Evolutionary conservation across 2,329 filamentous ascomycete genomes (phyloP).

Genomic region (Polytolypa hystricis): DNA sequence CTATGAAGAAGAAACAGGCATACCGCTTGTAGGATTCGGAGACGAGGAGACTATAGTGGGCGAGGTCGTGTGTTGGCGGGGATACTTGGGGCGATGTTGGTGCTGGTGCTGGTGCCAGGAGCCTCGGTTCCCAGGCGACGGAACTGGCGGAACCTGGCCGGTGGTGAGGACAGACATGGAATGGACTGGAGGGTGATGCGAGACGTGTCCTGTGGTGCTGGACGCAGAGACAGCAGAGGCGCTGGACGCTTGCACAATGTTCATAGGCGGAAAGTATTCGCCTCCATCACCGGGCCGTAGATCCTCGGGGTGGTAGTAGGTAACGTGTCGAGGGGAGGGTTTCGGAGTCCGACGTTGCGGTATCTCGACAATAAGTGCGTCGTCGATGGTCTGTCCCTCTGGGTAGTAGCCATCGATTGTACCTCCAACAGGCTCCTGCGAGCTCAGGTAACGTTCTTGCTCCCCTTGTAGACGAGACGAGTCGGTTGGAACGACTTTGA

Average conservation of each 20-base stretch:
- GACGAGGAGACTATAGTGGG: slow-evolving; percentile 54
- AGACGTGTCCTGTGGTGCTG: slow-evolving; percentile 30
- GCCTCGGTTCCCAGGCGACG: slow-evolving; percentile 64
- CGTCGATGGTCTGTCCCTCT: slow-evolving; percentile 74
- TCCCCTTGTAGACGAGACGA: slow-evolving; percentile 31
- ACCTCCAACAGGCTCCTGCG: slow-evolving; percentile 71
- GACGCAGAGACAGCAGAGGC: slow-evolving; percentile 28
- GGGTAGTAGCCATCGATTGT: slow-evolving; percentile 76
- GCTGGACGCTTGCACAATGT: slow-evolving; percentile 36
- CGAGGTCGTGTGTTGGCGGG: slow-evolving; percentile 67
- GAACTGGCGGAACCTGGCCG: slow-evolving; percentile 67
- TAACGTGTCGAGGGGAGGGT: slow-evolving; percentile 55
- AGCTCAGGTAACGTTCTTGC: slow-evolving; percentile 60
- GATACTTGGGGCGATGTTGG: slow-evolving; percentile 49
- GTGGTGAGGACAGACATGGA: slow-evolving; percentile 73
- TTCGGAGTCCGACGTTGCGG: slow-evolving; percentile 65
- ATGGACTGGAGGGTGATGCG: slow-evolving; percentile 38
- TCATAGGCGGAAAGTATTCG: slow-evolving; percentile 75
- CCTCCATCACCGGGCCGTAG: slow-evolving; percentile 55
- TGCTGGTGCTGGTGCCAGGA: slow-evolving; percentile 47
- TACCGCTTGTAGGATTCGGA: slow-evolving; percentile 23
- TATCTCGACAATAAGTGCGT: slow-evolving; percentile 84
- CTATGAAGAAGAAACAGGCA: neutral
- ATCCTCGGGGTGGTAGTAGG: slow-evolving; percentile 47
- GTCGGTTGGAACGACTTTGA: slow-evolving; percentile 67